Conservation (phyloP, 371 early-diverging fungal species). For the Rhizopus sp. region DNA sequence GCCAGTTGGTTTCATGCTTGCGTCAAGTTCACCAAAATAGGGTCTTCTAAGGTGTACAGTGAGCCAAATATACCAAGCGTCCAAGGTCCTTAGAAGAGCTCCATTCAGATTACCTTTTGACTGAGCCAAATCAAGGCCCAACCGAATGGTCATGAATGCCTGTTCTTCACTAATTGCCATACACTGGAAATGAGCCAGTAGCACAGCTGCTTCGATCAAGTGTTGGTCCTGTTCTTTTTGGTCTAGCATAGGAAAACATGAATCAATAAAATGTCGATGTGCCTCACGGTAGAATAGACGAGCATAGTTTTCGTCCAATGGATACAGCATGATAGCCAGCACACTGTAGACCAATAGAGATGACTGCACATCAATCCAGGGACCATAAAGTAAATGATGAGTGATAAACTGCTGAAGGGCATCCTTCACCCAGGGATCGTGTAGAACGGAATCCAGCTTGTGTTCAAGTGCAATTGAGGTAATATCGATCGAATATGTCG, state of each 20-base stretch:
- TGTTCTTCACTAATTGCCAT: conserved; percentile 33
- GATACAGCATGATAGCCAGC: conserved; percentile 1
- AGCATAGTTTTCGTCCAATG: not conserved
- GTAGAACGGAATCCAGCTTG: no score
- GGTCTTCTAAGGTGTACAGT: conserved; percentile 20
- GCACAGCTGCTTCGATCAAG: conserved; percentile 27
- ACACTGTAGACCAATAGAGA: conserved; percentile 11
- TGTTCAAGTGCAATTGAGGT: not conserved
- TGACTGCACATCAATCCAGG: conserved; percentile 26
- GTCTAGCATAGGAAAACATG: conserved; percentile 14
- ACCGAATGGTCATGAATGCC: conserved; percentile 26
- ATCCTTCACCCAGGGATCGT: conserved; percentile 8
- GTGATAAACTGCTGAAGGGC: conserved; percentile 14
- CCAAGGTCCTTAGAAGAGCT: conserved; percentile 6
- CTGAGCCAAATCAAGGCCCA: conserved; percentile 11
- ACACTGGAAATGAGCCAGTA: conserved; percentile 44
- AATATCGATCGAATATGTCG: not conserved
- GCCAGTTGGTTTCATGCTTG: not conserved
- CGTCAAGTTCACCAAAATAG: conserved; percentile 11
- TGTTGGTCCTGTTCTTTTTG: conserved; percentile 3
- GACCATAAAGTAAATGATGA: conserved; percentile 37
- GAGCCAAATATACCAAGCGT: conserved; percentile 28
- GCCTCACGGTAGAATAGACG: conserved; percentile 33
- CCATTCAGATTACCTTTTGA: not conserved
- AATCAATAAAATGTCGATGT: conserved; percentile 27